Evolutionary conservation across 2,329 filamentous ascomycete genomes (phyloP), one percentile per base, ranked within the genome.

Genomic region (Fusarium transvaalense): DNA sequence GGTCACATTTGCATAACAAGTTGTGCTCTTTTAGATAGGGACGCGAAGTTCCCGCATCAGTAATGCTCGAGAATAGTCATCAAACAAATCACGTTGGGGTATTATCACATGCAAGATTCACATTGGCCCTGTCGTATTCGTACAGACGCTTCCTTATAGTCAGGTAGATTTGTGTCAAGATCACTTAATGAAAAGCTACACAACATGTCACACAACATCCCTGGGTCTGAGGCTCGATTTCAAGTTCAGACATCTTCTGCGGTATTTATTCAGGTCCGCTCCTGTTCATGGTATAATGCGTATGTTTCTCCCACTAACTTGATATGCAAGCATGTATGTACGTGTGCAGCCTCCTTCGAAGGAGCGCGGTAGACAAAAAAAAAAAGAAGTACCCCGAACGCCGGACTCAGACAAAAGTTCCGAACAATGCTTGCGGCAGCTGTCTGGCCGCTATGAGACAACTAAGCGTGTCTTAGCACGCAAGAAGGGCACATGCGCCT

Each of bases 221-320:
- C 21, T 5, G 10, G n/a, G 47, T 29, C 47, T 51, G n/a, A 51
- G 34, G 21, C 23, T 38, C 19, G 14, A 31, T 39, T 37, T 35
- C n/a, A 62, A 62, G 17, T 47, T 45, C 25, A 51, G 29, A 32
- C 48, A 50, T 55, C 23, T 25, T 29, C 34, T 48, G 43, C 47
- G 45, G 57, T 58, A 42, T 59, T 69, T 55, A 69, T 69, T 59
- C 56, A 66, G 66, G 62, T 32, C 53, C 61, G 42, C 46, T 62
- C 50, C 66, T 66, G 38, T 31, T 46, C 37, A 54, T 65, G 66
- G 66, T 64, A 61, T 70, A 58, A 67, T 70, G 54, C 52, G 63
- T 67, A 43, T 59, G 54, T 45, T 29, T 56, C 47, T 38, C 53
- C 48, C 46, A 45, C 45, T 53, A 60, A 63, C 37, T 55, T 43